Conservation (phyloP, 1,139 yeast genomes). For the Hyphopichia fennica region DNA sequence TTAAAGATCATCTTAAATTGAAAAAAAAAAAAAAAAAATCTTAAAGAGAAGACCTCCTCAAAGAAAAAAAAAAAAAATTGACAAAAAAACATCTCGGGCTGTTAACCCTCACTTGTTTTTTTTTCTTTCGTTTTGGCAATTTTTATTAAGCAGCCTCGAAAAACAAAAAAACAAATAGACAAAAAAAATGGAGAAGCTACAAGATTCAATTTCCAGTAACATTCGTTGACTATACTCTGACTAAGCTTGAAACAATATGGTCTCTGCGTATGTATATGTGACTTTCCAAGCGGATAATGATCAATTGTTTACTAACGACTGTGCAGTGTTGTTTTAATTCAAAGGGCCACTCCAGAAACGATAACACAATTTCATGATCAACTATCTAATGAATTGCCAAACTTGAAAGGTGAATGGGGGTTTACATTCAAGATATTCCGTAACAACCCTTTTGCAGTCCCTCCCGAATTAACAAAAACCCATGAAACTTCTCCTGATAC, state of each 20-base stretch:
- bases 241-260: too few species aligned
- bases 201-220: too few species aligned
- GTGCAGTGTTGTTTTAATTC: conserved; percentile 51
- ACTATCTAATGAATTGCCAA: conserved; percentile 63
- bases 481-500: conserved; percentile 36
- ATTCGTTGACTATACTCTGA: too few species aligned
- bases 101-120: too few species aligned
- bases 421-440: conserved; percentile 65
- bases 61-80: background rate
- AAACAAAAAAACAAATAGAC: background rate
- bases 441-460: conserved; percentile 55
- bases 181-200: too few species aligned
- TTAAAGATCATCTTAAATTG: background rate
- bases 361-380: conserved; percentile 68
- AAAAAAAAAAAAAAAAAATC: background rate
- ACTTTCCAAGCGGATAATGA: background rate
- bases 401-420: conserved; percentile 59
- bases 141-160: background rate
- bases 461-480: conserved; percentile 33
- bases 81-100: background rate
- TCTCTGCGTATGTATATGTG: conserved; percentile 30
- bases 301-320: conserved; percentile 1
- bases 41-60: background rate
- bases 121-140: too few species aligned
- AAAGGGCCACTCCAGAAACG: conserved; percentile 61